Base-by-base conservation (phyloP, 2,329 filamentous ascomycete genomes). In the Aspergillus piperis region DNA sequence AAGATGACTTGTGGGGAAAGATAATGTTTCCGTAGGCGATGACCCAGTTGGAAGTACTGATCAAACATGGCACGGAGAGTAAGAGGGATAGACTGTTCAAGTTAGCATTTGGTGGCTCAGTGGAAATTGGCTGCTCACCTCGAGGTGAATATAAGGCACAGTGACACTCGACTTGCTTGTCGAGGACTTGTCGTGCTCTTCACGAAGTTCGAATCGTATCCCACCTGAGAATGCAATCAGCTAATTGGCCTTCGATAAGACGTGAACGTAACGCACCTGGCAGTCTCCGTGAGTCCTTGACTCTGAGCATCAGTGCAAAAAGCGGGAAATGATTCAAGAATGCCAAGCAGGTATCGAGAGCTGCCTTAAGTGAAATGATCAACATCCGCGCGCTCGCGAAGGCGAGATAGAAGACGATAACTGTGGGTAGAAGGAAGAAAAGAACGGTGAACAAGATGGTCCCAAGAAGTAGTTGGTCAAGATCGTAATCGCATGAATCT, bases 311-410 rank as follows among this genome's bases (percentile, higher is more conserved):
- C 59, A 98, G 81, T 27, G 95, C 95, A 78, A 99, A 99, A 15
- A 99, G 84, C 6, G 95, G 96, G 69, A 99, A 99, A 77, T 99
- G 96, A 73, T 99, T 99, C 59, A 99, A 79, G 77, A 91, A 97
- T 47, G 95, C 96, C 67, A 99, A 84, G 69, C 92, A 84, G 2
- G 94, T 97, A 77, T 99, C 95, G 59, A 99, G 88, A 15, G 86
- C 84, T 11, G 94, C 96, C 76, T 98, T 99, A 63, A 98, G 80
- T 11, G 89, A 89, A 64, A 99, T 99, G 67, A 98, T 98, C 64
- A 89, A 87, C 90, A 99, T 97, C 53, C 96, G 86, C 38, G 94
- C 93, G 63, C 91, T 88, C 51, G 96, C 94, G 78, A 99, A 99
- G 44, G 96, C 96, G 61, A 97, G 83, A 72, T 99, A 99, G 74